These are phyloP conservation scores for Sanghuangporus sanghuang DNA, from an alignment of 1,284 basidiomycete species.

Conservation along the genomic window DNA sequence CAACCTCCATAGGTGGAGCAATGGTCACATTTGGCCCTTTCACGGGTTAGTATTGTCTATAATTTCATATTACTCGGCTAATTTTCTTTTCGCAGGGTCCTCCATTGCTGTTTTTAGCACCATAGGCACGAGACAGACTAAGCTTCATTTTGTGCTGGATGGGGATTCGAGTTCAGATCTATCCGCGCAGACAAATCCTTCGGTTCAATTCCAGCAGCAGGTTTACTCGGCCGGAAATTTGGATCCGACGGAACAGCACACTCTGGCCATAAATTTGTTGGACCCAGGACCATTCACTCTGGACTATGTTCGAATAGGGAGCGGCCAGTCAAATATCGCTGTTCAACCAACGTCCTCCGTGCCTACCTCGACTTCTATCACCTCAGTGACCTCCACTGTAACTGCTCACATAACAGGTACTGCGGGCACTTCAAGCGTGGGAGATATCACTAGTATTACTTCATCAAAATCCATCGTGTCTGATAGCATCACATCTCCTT, in stretches of 20 bases:
- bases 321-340: neutral
- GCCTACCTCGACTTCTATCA: neutral
- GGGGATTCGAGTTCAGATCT: slow-evolving; percentile 2
- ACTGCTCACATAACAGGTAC: neutral
- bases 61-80: neutral
- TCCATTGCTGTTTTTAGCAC: slow-evolving; percentile 16
- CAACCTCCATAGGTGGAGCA: slow-evolving; percentile 6
- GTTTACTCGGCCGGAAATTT: slow-evolving; percentile 11
- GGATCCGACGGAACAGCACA: slow-evolving; percentile 9
- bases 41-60: neutral
- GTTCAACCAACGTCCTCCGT: neutral
- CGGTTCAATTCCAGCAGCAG: slow-evolving; percentile 5
- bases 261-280: slow-evolving; percentile 13
- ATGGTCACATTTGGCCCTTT: slow-evolving; percentile 16
- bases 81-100: slow-evolving; percentile 6
- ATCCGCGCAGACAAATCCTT: neutral
- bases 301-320: slow-evolving; percentile 14
- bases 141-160: slow-evolving; percentile 13
- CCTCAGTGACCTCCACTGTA: neutral
- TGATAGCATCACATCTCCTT: neutral
- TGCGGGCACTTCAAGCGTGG: neutral
- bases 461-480: neutral
- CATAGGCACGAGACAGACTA: slow-evolving; percentile 10
- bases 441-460: neutral
- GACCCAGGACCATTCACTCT: slow-evolving; percentile 16